Evolutionary conservation across 139 green algal species (phyloP), one percentile per base, ranked within the genome.

Genomic region (Chlorella sp.): DNA sequence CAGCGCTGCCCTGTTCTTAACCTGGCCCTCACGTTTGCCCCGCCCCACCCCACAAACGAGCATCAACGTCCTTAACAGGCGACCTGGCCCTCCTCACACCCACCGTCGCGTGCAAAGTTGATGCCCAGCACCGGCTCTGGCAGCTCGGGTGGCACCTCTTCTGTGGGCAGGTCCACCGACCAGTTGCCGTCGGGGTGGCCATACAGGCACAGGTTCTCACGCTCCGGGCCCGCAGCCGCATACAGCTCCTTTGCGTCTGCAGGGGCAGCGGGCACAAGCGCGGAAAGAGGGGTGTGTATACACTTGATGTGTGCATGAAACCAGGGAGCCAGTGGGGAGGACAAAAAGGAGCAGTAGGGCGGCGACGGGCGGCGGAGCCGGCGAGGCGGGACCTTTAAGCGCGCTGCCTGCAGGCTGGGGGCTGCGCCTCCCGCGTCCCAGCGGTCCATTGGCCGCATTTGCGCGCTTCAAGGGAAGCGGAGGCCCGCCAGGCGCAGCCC

Each of bases 121-220:
- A 99, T 99, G 36, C 98, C 98, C 30, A 99, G 90, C 82, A 97
- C 98, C 1, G 98, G 98, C 93, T 99, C 98, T 15, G 98, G 98
- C 81, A 99, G 93, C 94, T 99, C 98, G 0, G 98, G 97, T 1
- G 98, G 98, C 39, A 99, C 98, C 88, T 99, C 98, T 89, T 99
- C 98, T 15, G 96, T 97, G 28, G 98, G 98, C 40, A 99, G 89
- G 78, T 97, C 96, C 37, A 99, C 98, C 26, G 92, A 66, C 39
- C 83, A 69, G 64, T 79, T 88, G 83, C 64, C 64, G 64, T 86
- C 60, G 34, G 53, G 53, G 81, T 86, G 75, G 57, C 86, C 97
- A 91, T 99, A 99, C 26, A 99, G 92, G 90, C 97, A 99, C 40
- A 99, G 92, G 92, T 99, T 99, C n/a, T 99, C 98, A 53, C 94